Conservation (phyloP, 192 early-diverging fungal species). For the Coemansia sp. region DNA sequence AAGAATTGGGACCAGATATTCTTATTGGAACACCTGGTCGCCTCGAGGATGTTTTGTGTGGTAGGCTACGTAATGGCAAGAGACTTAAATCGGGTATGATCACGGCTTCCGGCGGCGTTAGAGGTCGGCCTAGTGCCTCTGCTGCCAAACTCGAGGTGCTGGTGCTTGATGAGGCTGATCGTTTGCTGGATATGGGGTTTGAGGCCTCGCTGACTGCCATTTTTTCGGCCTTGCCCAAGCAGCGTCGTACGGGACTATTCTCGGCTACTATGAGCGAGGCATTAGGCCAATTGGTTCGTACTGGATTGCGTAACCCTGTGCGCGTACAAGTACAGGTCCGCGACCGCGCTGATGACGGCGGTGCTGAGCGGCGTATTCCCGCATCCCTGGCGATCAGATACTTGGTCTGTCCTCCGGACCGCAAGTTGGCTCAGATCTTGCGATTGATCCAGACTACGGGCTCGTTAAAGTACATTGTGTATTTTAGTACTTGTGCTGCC, state of each 20-base stretch:
- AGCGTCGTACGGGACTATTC: constrained; percentile 94
- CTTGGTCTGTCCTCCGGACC: constrained; percentile 74
- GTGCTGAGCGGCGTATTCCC: constrained; percentile 28
- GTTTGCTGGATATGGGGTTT: constrained; percentile 95
- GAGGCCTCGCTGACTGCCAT: constrained; percentile 78
- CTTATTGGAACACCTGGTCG: constrained; percentile 92
- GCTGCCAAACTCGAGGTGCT: constrained; percentile 84
- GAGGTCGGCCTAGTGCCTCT: constrained; percentile 55
- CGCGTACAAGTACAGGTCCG: constrained; percentile 89
- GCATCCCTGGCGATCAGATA: constrained; percentile 70
- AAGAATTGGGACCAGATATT: constrained; percentile 73
- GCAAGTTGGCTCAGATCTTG: constrained; percentile 78
- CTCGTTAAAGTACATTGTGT: constrained; percentile 87
- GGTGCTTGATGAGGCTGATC: constrained; percentile 94
- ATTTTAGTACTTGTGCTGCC: constrained; percentile 93
- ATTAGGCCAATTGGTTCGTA: constrained; percentile 75
- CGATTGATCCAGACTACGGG: constrained; percentile 62
- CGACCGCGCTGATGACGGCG: constrained; percentile 24
- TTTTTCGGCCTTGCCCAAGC: constrained; percentile 82
- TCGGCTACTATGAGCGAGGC: constrained; percentile 97
- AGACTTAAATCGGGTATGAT: constrained; percentile 47
- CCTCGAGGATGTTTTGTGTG: constrained; percentile 75
- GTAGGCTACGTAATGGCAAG: constrained; percentile 35
- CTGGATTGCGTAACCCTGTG: constrained; percentile 92
- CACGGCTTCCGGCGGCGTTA: constrained; percentile 45